These are phyloP conservation scores for Brettanomyces bruxellensis DNA, from an alignment of 805 yeast genomes.

Conservation along the genomic window DNA sequence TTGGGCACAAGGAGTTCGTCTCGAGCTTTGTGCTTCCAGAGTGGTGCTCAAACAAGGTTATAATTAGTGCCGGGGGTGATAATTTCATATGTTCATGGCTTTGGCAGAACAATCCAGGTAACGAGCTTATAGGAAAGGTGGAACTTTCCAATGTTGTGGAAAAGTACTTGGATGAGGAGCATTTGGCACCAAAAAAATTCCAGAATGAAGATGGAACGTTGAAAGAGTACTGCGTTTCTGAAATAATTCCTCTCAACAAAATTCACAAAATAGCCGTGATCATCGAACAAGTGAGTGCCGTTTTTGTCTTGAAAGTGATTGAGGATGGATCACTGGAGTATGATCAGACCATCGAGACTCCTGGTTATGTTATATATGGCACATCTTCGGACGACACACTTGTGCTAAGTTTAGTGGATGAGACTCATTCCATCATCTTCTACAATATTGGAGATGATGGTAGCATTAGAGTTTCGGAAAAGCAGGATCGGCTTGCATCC, in stretches of 20 bases:
- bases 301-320: conserved; percentile 29
- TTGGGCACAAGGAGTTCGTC: conserved; percentile 81
- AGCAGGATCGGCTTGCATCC: background rate
- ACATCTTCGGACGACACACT: conserved; percentile 16
- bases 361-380: conserved; percentile 18
- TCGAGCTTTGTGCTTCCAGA: conserved; percentile 52
- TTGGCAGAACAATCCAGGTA: conserved; percentile 38
- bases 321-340: conserved; percentile 22
- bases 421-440: background rate
- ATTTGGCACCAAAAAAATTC: conserved; percentile 58
- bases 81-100: conserved; percentile 66
- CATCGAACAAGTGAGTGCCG: conserved; percentile 37
- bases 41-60: conserved; percentile 35
- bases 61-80: conserved; percentile 92
- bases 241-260: conserved; percentile 22
- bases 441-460: conserved; percentile 4
- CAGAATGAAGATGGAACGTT: conserved; percentile 38
- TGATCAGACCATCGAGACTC: conserved; percentile 19
- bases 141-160: conserved; percentile 28
- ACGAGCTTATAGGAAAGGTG: conserved; percentile 34
- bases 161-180: conserved; percentile 41
- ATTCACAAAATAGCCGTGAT: conserved; percentile 30
- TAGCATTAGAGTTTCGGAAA: conserved; percentile 14
- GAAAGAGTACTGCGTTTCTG: conserved; percentile 43
- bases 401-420: conserved; percentile 14